These are phyloP conservation scores for Suillus subluteus DNA, from an alignment of 768 basidiomycete genomes.

Conservation along the genomic window DNA sequence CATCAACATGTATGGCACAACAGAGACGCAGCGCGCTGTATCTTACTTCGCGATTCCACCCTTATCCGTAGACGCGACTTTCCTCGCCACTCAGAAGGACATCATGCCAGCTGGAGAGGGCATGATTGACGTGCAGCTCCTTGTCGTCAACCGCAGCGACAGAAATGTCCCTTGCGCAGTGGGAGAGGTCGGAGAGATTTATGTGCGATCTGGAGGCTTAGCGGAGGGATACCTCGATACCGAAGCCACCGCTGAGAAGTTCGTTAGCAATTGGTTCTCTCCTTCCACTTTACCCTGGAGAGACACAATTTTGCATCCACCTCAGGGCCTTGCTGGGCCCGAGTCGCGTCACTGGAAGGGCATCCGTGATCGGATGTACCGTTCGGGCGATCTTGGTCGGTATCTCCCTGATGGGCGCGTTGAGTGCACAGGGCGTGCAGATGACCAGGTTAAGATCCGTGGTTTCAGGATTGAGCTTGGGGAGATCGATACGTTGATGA, in stretches of 20 bases:
- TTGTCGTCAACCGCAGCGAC: constrained; percentile 93
- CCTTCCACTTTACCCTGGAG: constrained; percentile 47
- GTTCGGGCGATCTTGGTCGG: constrained; percentile 94
- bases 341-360: constrained; percentile 92
- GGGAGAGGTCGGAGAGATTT: constrained; percentile 98
- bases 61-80: constrained; percentile 81
- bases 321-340: constrained; percentile 57
- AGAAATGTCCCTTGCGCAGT: constrained; percentile 85
- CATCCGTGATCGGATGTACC: constrained; percentile 95
- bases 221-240: constrained; percentile 93
- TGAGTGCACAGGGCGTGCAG: constrained; percentile 95
- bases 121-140: constrained; percentile 96
- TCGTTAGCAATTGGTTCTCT: constrained; percentile 93
- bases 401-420: constrained; percentile 92
- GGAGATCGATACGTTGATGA: constrained; percentile 96
- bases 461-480: constrained; percentile 98
- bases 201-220: constrained; percentile 93
- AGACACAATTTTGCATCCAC: constrained; percentile 76
- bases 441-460: constrained; percentile 99
- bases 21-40: constrained; percentile 98
- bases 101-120: constrained; percentile 97
- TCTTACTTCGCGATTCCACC: constrained; percentile 95
- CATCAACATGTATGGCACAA: constrained; percentile 99
- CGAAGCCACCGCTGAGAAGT: constrained; percentile 86
- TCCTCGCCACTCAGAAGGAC: constrained; percentile 93